Conservation (phyloP, 2,329 filamentous ascomycete genomes). For the Diaporthe citriasiana region DNA sequence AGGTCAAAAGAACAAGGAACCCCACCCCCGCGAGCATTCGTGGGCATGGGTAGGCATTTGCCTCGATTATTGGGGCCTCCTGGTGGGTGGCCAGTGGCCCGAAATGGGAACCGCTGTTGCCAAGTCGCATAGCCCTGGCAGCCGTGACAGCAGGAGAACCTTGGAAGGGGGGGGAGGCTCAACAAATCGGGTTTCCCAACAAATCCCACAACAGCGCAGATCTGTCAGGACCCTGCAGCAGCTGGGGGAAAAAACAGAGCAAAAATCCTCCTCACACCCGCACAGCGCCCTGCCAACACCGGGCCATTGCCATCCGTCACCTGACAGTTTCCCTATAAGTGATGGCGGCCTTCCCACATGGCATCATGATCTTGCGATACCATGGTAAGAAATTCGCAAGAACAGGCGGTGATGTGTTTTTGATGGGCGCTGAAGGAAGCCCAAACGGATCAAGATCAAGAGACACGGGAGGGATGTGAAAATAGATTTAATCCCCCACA, state of each 20-base stretch:
- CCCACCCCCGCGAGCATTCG: slow-evolving; percentile 26
- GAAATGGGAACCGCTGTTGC: slow-evolving; percentile 17
- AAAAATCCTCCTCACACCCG: slow-evolving; percentile 5
- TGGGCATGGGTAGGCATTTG: neutral
- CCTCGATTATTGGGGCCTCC: neutral
- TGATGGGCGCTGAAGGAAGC: slow-evolving; percentile 19
- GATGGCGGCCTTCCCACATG: slow-evolving; percentile 6
- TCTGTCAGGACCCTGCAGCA: slow-evolving; percentile 31
- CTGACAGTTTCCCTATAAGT: slow-evolving; percentile 12
- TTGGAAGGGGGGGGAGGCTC: slow-evolving; percentile 37
- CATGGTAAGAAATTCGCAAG: neutral
- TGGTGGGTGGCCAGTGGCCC: neutral
- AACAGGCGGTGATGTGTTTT: slow-evolving; percentile 19
- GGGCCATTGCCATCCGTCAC: slow-evolving; percentile 6
- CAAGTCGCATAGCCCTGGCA: slow-evolving; percentile 13
- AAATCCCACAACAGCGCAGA: slow-evolving; percentile 35
- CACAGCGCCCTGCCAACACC: neutral
- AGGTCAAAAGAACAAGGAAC: neutral
- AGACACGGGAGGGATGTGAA: slow-evolving; percentile 9
- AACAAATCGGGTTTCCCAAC: slow-evolving; percentile 42
- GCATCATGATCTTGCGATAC: slow-evolving; percentile 31
- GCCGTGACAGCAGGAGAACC: slow-evolving; percentile 12
- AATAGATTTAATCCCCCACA: slow-evolving; percentile 26
- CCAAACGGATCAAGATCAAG: neutral
- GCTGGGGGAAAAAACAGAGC: neutral